Evolutionary conservation across 768 basidiomycete genomes (phyloP).

Genomic region (Paxillus rubicundulus): DNA sequence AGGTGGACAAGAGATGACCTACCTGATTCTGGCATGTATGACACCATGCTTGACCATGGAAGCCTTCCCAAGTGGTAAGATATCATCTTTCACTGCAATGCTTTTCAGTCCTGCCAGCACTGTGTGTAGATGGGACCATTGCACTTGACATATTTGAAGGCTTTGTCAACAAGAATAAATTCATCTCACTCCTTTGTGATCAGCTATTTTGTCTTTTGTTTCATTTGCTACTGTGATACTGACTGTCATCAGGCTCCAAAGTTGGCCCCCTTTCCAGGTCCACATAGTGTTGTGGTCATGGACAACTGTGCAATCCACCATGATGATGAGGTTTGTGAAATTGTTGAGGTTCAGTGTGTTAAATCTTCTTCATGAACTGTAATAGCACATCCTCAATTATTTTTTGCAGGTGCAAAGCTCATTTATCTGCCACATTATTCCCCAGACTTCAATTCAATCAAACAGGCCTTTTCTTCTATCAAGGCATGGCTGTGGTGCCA

Average conservation of each 20-base stretch:
- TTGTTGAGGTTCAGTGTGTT: slow-evolving; percentile 26
- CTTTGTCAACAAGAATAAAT: not conserved
- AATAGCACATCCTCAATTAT: not conserved
- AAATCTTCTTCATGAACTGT: not conserved
- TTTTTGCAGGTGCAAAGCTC: slow-evolving; percentile 22
- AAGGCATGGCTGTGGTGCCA: slow-evolving; percentile 30
- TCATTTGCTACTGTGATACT: not conserved
- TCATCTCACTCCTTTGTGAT: not conserved
- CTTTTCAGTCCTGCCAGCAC: not conserved
- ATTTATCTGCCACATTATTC: slow-evolving; percentile 34
- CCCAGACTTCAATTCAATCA: slow-evolving; percentile 36
- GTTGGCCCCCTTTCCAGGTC: slow-evolving; percentile 36
- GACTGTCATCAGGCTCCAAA: slow-evolving; percentile 18
- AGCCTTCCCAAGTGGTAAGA: too few relatives aligned
- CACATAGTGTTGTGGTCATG: slow-evolving; percentile 35
- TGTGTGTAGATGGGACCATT: not conserved
- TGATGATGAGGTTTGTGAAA: slow-evolving; percentile 31
- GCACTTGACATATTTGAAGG: not conserved
- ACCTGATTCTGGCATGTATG: too few relatives aligned
- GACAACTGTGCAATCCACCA: slow-evolving; percentile 44
- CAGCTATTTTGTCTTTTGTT: not conserved
- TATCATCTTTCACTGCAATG: too few relatives aligned
- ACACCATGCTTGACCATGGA: too few relatives aligned
- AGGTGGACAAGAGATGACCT: too few relatives aligned
- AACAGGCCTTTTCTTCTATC: slow-evolving; percentile 32